A percentile compares a stretch with the other conserved stretches of the same genome.
Evolutionary conservation across 2,329 filamentous ascomycete genomes (phyloP).

Genomic region (Trichoderma asperellum): DNA sequence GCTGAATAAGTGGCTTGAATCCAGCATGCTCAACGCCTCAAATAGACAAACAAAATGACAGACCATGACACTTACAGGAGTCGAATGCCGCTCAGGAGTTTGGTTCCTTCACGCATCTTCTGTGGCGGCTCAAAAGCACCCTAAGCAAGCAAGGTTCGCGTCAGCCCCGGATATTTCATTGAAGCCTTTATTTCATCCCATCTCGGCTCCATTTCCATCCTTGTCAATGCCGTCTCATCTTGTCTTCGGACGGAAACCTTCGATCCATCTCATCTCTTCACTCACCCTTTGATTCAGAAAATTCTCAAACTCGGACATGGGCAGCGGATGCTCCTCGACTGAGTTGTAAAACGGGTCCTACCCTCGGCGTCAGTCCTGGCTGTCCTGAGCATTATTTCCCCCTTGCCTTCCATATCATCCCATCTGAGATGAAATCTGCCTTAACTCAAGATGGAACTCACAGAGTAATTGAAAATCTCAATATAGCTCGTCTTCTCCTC

Average conservation of each 20-base stretch:
- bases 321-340: slow-evolving; percentile 56
- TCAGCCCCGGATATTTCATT: background rate
- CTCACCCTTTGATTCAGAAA: slow-evolving; percentile 56
- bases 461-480: slow-evolving; percentile 64
- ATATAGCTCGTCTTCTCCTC: slow-evolving; percentile 58
- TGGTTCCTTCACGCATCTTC: slow-evolving; percentile 48
- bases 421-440: background rate
- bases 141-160: slow-evolving; percentile 38
- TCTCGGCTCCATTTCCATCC: background rate
- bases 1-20: background rate
- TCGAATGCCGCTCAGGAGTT: slow-evolving; percentile 55
- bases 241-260: background rate
- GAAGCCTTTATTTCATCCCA: background rate
- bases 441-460: slow-evolving; percentile 39
- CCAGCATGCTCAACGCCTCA: background rate
- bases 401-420: background rate
- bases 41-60: background rate
- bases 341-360: slow-evolving; percentile 57
- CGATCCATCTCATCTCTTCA: slow-evolving; percentile 7
- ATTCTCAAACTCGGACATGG: slow-evolving; percentile 60
- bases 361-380: background rate
- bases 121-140: slow-evolving; percentile 56
- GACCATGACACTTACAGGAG: slow-evolving; percentile 52
- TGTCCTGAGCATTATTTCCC: too few species aligned
- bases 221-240: background rate